These are phyloP conservation scores for Persicaria tinctoria DNA, from an alignment of 148 eudicot species.

Conservation along the genomic window DNA sequence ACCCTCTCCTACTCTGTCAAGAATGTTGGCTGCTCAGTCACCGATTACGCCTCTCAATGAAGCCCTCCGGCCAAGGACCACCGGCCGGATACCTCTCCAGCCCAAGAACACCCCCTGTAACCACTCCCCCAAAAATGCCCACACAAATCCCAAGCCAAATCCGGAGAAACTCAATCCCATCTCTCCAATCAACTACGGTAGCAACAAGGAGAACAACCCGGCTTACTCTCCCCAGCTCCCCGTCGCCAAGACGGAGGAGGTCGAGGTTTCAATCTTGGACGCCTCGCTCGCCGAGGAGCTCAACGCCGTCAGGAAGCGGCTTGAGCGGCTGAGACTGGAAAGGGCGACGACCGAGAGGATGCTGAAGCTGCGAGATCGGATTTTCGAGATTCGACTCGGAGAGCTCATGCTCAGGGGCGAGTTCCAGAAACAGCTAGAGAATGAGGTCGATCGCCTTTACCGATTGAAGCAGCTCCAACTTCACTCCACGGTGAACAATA, in stretches of 20 bases:
- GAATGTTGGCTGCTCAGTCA: not conserved
- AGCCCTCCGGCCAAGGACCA: not conserved
- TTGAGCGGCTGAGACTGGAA: slow-evolving; percentile 12
- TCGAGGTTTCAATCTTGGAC: not conserved
- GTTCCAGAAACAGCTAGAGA: slow-evolving; percentile 10
- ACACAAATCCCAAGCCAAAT: slow-evolving; percentile 1
- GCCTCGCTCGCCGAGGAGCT: slow-evolving; percentile 13
- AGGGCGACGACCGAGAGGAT: slow-evolving; percentile 8
- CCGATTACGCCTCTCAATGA: not conserved
- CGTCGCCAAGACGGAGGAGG: not conserved
- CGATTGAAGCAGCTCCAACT: slow-evolving; percentile 13
- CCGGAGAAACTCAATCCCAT: not conserved
- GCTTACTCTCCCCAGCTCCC: not conserved
- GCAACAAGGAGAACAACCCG: slow-evolving; percentile 8
- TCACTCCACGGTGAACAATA: not conserved
- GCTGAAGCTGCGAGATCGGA: slow-evolving; percentile 8
- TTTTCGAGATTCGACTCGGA: not conserved
- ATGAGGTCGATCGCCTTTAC: slow-evolving; percentile 10
- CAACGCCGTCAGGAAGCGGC: slow-evolving; percentile 6
- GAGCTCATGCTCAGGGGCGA: slow-evolving; percentile 2
- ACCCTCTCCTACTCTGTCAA: not conserved
- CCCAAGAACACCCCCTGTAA: slow-evolving; percentile 7
- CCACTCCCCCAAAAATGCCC: not conserved
- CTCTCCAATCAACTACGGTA: not conserved
- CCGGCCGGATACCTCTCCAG: not conserved